Conservation (phyloP, 176 grass and related monocot genomes). For the Rhynchospora tenuis region DNA sequence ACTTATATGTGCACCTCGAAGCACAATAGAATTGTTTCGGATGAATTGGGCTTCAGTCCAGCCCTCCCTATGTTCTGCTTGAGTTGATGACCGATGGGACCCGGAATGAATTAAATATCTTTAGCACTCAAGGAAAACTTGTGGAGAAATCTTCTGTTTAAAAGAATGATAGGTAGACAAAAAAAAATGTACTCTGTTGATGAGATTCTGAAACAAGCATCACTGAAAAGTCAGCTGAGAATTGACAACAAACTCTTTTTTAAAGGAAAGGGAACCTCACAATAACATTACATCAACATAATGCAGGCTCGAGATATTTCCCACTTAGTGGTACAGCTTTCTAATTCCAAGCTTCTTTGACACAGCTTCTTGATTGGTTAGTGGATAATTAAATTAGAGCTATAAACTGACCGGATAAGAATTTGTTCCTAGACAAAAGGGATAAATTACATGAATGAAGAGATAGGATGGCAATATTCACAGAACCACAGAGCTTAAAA, state of each 20-base stretch:
- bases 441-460: not conserved
- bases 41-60: not conserved
- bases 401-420: not conserved
- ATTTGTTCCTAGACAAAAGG: not conserved
- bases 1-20: not conserved
- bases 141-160: not conserved
- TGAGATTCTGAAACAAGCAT: not conserved
- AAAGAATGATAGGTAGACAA: not conserved
- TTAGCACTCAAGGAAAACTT: not conserved
- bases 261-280: not conserved
- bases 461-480: not conserved
- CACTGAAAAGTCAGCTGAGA: not conserved
- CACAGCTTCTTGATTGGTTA: not conserved
- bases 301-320: not conserved
- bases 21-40: too few relatives aligned
- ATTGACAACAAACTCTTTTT: not conserved
- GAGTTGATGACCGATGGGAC: not conserved
- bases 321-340: not conserved
- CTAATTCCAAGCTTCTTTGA: conserved; percentile 13
- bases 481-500: not conserved
- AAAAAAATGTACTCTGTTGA: not conserved
- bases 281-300: too few relatives aligned
- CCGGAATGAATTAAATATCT: not conserved
- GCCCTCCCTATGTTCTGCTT: not conserved
- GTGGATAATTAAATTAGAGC: not conserved